Evolutionary conservation across 176 grass and related monocot species (phyloP).

Genomic region (Hordeum vulgare): MorexV3_pseudomolecules_assembly NC_058524.1:112707092-112707591

Average conservation of each 20-base stretch:
- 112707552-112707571: slow-evolving; percentile 72
- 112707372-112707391: slow-evolving; percentile 49
- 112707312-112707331: slow-evolving; percentile 84
- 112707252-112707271: slow-evolving; percentile 66
- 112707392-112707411: slow-evolving; percentile 14
- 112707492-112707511: slow-evolving; percentile 61
- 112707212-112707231: slow-evolving; percentile 86
- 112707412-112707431: slow-evolving; percentile 33
- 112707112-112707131: neutral
- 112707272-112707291: slow-evolving; percentile 54
- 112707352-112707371: slow-evolving; percentile 67
- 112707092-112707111: slow-evolving; percentile 4
- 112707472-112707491: slow-evolving; percentile 68
- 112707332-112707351: slow-evolving; percentile 62
- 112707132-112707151: slow-evolving; percentile 75
- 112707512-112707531: slow-evolving; percentile 49
- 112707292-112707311: slow-evolving; percentile 73
- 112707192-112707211: slow-evolving; percentile 98
- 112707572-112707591: slow-evolving; percentile 13
- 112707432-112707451: slow-evolving; percentile 26
- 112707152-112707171: slow-evolving; percentile 80
- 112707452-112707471: slow-evolving; percentile 37
- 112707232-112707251: slow-evolving; percentile 88
- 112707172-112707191: slow-evolving; percentile 80
- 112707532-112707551: slow-evolving; percentile 66